Conservation (phyloP, 2,329 filamentous ascomycete genomes). For the Sphaerulina vaccinii region DNA sequence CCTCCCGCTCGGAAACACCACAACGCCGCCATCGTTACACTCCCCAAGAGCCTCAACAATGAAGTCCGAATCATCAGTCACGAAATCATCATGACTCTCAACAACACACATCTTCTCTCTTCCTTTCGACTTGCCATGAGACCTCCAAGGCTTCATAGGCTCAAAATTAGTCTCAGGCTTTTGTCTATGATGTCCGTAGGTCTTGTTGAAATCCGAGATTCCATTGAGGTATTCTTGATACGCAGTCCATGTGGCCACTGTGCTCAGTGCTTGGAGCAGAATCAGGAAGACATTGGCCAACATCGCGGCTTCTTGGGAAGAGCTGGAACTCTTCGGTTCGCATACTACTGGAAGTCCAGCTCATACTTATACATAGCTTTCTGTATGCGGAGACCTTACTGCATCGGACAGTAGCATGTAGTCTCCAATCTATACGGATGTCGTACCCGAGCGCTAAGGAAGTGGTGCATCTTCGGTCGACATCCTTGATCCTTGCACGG, state of each 20-base stretch:
- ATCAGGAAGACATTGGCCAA: conserved; percentile 6
- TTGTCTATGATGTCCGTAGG: conserved; percentile 23
- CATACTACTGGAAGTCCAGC: too few relatives aligned
- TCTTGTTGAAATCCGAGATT: conserved; percentile 14
- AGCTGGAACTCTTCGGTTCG: neutral
- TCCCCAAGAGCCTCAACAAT: conserved; percentile 56
- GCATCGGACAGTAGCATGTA: too few relatives aligned
- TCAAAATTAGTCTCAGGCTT: conserved; percentile 37
- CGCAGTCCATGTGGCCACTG: conserved; percentile 32
- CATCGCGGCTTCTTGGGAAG: neutral
- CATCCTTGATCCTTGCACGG: too few relatives aligned
- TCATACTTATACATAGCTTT: too few relatives aligned
- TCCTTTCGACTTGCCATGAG: conserved; percentile 26
- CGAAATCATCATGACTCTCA: conserved; percentile 39
- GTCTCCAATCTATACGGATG: too few relatives aligned
- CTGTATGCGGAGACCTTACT: too few relatives aligned
- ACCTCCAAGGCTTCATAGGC: conserved; percentile 36
- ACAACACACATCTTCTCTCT: conserved; percentile 43
- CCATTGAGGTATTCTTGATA: conserved; percentile 30
- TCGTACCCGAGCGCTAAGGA: too few relatives aligned
- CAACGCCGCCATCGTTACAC: conserved; percentile 64
- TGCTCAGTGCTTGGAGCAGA: conserved; percentile 17
- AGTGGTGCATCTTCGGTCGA: too few relatives aligned
- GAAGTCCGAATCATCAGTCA: conserved; percentile 51
- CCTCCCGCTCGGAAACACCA: conserved; percentile 56